phyloP scores from a whole-genome alignment of 768 basidiomycete species.

The Hericium erinaceus region DNA sequence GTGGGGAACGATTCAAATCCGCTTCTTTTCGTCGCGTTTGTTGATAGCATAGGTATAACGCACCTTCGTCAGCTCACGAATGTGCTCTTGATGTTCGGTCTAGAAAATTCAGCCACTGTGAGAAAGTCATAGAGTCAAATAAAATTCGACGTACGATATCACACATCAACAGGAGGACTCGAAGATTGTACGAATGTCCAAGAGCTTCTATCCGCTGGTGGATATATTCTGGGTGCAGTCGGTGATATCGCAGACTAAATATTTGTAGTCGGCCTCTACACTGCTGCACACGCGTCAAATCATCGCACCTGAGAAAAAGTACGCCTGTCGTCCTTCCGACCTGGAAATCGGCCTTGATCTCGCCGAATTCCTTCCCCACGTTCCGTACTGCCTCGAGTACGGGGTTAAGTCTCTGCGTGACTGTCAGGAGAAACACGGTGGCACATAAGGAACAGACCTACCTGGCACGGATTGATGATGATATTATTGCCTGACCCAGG shows the following conservation, averaged over 20 bases:
- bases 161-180: constrained; percentile 82
- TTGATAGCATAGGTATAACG: background rate
- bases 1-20: background rate
- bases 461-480: constrained; percentile 25
- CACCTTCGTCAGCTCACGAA: constrained; percentile 88
- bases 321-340: constrained; percentile 92
- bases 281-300: background rate
- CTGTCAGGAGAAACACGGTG: background rate
- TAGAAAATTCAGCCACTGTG: constrained; percentile 20
- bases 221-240: constrained; percentile 96
- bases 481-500: constrained; percentile 26
- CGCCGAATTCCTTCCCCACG: constrained; percentile 89
- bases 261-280: background rate
- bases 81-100: constrained; percentile 86
- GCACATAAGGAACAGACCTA: background rate
- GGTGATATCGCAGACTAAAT: constrained; percentile 81
- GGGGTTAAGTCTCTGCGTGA: constrained; percentile 69
- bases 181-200: constrained; percentile 68
- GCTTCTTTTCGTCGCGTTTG: too few relatives aligned
- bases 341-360: constrained; percentile 90
- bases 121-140: background rate
- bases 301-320: constrained; percentile 75
- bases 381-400: constrained; percentile 81
- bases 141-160: constrained; percentile 64
- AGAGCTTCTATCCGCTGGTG: constrained; percentile 85